Base-by-base conservation (phyloP, 306 rosid genomes). In the Lathyrus oleraceus region DNA sequence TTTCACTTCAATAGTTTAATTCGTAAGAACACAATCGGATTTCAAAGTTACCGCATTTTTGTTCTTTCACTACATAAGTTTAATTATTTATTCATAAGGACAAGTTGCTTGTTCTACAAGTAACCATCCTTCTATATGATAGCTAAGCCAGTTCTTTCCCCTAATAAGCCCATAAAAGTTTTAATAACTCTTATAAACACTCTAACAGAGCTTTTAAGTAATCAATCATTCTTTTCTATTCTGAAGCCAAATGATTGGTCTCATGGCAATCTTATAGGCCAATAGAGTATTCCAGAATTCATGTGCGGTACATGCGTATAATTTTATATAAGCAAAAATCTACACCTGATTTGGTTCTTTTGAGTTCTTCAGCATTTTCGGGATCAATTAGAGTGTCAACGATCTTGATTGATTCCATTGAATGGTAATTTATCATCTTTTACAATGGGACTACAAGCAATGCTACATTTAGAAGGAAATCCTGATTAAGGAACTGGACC, bases 301-400 rank as follows among this genome's bases (percentile, higher is more conserved):
- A 77, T 32, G 53, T 39, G 20, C 40, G 32, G 45, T 8, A 16
- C 9, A 45, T 54, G 39, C 39, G 54, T 17, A 36, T 61, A 2
- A n/a, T n/a, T 6, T 62, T 8, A 63, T 39, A 63, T 39, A 51
- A 51, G 70, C 66, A 20, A 65, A n/a, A 66, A 63, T 47, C 25
- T 16, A 54, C 67, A 87, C 96, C 91, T 78, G 80, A 65, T 80
- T 79, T 90, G 23, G 86, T 81, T 54, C 73, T 85, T 66, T 69
- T 76, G 64, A 90, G 77, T 43, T 76, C 80, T 75, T 85, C 84
- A 28, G 61, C 68, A 52, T 70, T 84, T 63, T 80, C 72, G 7
- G 74, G 64, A 72, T 80, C 81, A 8, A 76, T 62, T 51, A 45
- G 71, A 76, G 43, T 77, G 21, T 76, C 79, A 51, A 68, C 60